Evolutionary conservation across 129 eudicot genomes (phyloP).

Genomic region (Solidago caesia): DNA sequence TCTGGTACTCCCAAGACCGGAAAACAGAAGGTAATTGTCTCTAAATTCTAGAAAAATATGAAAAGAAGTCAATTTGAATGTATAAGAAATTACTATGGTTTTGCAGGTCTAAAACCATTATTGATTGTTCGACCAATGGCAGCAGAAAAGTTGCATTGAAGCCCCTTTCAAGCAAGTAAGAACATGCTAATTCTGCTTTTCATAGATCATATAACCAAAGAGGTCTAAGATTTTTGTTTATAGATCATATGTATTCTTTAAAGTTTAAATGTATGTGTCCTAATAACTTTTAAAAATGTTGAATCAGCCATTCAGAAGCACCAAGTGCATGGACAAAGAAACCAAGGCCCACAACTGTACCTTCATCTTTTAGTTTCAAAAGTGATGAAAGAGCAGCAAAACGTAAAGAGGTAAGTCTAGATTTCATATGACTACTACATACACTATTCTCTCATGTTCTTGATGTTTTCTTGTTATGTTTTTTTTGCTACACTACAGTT

Average conservation of each 20-base stretch:
- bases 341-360: slow-evolving; percentile 43
- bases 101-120: slow-evolving; percentile 37
- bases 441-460: background rate
- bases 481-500: slow-evolving; percentile 34
- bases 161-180: slow-evolving; percentile 44
- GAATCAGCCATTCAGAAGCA: slow-evolving; percentile 44
- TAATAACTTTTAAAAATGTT: slow-evolving; percentile 13
- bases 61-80: background rate
- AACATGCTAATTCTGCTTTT: background rate
- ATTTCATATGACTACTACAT: slow-evolving; percentile 1
- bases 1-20: slow-evolving; percentile 39
- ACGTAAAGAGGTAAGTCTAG: slow-evolving; percentile 68
- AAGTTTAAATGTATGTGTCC: background rate
- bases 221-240: background rate
- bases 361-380: slow-evolving; percentile 63
- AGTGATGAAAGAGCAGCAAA: slow-evolving; percentile 91
- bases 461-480: slow-evolving; percentile 14
- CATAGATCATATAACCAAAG: background rate
- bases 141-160: slow-evolving; percentile 37
- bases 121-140: slow-evolving; percentile 19
- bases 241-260: too few species aligned
- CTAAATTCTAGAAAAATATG: background rate
- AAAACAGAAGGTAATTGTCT: slow-evolving; percentile 48
- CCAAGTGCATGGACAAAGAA: slow-evolving; percentile 34
- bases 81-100: slow-evolving; percentile 3